These are phyloP conservation scores for Neospermospora avenae DNA, from an alignment of 2,329 filamentous ascomycete genomes.

Conservation along the genomic window DNA sequence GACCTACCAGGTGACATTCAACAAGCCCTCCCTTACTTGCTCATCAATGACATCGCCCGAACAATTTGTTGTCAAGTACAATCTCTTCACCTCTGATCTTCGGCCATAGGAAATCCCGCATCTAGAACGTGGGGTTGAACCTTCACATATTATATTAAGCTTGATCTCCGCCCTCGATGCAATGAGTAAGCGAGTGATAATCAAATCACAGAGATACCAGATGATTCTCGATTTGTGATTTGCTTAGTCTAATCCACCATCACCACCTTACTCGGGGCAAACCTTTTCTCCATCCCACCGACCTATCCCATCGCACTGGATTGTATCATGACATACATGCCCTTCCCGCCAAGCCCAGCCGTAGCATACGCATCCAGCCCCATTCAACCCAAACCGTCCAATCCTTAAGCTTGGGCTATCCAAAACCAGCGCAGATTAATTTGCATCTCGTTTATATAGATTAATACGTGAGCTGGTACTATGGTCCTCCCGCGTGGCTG, in stretches of 20 bases:
- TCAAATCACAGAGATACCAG: too few species aligned
- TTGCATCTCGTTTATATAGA: not conserved
- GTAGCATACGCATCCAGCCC: not conserved
- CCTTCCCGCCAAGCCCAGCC: not conserved
- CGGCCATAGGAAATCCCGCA: not conserved
- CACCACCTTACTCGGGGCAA: not conserved
- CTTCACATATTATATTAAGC: too few species aligned
- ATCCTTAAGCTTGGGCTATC: not conserved
- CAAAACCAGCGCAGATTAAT: not conserved
- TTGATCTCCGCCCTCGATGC: too few species aligned
- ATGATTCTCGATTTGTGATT: too few species aligned
- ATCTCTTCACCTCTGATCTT: not conserved
- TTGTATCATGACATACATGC: not conserved
- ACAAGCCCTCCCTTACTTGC: not conserved
- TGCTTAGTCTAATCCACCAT: not conserved
- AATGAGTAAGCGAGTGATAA: too few species aligned
- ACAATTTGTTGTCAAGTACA: not conserved
- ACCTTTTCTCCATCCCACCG: not conserved
- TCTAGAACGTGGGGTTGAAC: not conserved
- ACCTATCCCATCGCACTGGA: not conserved
- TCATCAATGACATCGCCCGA: too few species aligned
- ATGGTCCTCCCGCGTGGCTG: not conserved
- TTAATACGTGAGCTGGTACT: not conserved
- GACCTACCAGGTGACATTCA: not conserved
- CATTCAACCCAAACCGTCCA: not conserved